These are phyloP conservation scores for Pulicaria dysenterica DNA, from an alignment of 129 eudicot species.

Conservation along the genomic window DNA sequence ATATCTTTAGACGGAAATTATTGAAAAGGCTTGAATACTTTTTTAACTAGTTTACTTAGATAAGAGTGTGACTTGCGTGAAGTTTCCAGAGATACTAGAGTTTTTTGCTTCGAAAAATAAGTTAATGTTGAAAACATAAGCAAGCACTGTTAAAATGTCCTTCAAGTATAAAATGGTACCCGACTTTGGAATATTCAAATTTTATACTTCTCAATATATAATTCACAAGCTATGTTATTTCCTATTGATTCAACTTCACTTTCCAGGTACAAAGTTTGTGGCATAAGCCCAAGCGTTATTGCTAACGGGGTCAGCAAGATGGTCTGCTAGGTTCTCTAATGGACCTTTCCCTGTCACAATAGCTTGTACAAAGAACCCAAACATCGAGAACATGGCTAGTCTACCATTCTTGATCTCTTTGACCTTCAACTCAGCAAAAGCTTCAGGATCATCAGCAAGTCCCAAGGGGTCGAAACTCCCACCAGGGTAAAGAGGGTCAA, in stretches of 20 bases:
- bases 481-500: slow-evolving; percentile 7
- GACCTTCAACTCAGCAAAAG: slow-evolving; percentile 8
- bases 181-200: neutral
- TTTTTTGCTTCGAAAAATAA: too few species aligned
- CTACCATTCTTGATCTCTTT: slow-evolving; percentile 10
- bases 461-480: slow-evolving; percentile 19
- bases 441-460: slow-evolving; percentile 17
- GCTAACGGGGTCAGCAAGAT: neutral
- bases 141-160: too few species aligned
- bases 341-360: slow-evolving; percentile 14
- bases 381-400: slow-evolving; percentile 2
- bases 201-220: neutral
- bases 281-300: slow-evolving; percentile 18
- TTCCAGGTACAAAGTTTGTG: slow-evolving; percentile 12
- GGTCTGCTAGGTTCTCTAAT: slow-evolving; percentile 1
- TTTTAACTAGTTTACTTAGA: too few species aligned
- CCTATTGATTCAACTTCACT: neutral
- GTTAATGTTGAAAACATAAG: too few species aligned
- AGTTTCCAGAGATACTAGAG: too few species aligned
- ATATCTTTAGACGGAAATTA: too few species aligned
- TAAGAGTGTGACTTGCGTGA: too few species aligned
- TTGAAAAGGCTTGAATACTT: too few species aligned
- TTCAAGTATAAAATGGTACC: neutral
- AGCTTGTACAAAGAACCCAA: slow-evolving; percentile 1
- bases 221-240: neutral